Evolutionary conservation across 257 asterid genomes (phyloP), one percentile per base, ranked within the genome.

Genomic region (Prunella vulgaris): DNA sequence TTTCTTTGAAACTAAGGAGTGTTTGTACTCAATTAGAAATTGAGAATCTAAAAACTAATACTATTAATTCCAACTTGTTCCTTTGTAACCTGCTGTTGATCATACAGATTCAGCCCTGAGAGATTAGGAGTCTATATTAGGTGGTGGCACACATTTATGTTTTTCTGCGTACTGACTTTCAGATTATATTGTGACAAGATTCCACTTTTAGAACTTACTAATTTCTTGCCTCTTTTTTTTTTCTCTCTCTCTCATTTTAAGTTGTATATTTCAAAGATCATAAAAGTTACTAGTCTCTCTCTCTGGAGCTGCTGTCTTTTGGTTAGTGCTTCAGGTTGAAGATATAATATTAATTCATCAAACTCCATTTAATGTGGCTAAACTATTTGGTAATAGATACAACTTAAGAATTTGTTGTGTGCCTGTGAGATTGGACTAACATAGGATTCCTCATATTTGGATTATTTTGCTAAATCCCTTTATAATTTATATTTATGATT

Each of bases 391-490:
- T 40, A 22, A 60, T 15, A 21, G 30, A 9, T 17, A 27, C 37
- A 44, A 13, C 38, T 73, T 33, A 54, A 3, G 61, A n/a, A 62
- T 40, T 46, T 69, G 30, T 21, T 18, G 20, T 22, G 9, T 58
- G 64, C 69, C 17, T 32, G 59, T 38, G 57, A 53, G 68, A 35
- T 52, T 48, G 60, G 24, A 24, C 51, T 46, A 22, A 15, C 7
- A 54, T 48, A 38, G n/a, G 42, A 37, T 37, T 53, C 57, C 58
- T 49, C 52, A 30, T 27, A 18, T 59, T 63, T 61, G 52, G 58
- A 46, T 72, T 20, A 10, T 33, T 61, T 33, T 37, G 72, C 27
- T 42, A 70, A 80, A 49, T 66, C 15, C 60, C 48, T 56, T 49
- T n/a, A 20, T 42, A 66, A 35, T 71, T 60, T 72, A 66, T 66